Conservation (phyloP, 2,329 filamentous ascomycete species). For the Chlorencoelia australis region DNA sequence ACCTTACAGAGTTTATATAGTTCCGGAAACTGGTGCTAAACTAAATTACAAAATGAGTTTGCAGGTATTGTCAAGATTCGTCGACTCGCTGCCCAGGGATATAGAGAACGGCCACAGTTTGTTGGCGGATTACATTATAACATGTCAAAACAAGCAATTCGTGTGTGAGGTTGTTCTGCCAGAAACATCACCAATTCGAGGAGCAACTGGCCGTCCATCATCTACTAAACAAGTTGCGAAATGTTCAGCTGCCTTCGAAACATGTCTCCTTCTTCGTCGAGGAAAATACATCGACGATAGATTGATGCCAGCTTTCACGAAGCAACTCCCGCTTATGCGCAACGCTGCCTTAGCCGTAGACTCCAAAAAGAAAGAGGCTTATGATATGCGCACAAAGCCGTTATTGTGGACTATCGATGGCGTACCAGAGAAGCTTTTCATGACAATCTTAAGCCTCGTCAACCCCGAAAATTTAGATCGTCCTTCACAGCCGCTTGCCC, state of each 20-base stretch:
- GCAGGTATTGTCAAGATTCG: constrained; percentile 61
- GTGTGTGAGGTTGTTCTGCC: constrained; percentile 74
- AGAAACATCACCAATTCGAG: constrained; percentile 59
- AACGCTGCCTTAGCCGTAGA: constrained; percentile 79
- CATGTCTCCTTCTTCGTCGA: constrained; percentile 60
- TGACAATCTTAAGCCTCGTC: constrained; percentile 50
- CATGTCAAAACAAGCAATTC: constrained; percentile 46
- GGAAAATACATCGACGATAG: constrained; percentile 61
- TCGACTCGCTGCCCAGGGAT: constrained; percentile 51
- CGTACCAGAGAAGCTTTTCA: constrained; percentile 44
- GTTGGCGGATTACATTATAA: constrained; percentile 51
- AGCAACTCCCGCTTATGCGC: constrained; percentile 67
- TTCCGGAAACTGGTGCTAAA: constrained; percentile 61
- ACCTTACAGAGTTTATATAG: constrained; percentile 36
- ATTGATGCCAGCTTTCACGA: constrained; percentile 63
- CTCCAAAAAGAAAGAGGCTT: constrained; percentile 62
- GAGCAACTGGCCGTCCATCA: constrained; percentile 51
- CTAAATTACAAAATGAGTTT: constrained; percentile 70
- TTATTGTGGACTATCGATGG: constrained; percentile 52
- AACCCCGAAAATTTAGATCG: constrained; percentile 46
- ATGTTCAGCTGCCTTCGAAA: constrained; percentile 79
- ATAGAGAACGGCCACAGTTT: constrained; percentile 25
- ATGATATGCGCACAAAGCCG: constrained; percentile 73
- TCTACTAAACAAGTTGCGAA: constrained; percentile 69
- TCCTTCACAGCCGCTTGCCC: constrained; percentile 50